phyloP scores from a whole-genome alignment of 140 eudicot species.

The Oenanthe javanica region DNA sequence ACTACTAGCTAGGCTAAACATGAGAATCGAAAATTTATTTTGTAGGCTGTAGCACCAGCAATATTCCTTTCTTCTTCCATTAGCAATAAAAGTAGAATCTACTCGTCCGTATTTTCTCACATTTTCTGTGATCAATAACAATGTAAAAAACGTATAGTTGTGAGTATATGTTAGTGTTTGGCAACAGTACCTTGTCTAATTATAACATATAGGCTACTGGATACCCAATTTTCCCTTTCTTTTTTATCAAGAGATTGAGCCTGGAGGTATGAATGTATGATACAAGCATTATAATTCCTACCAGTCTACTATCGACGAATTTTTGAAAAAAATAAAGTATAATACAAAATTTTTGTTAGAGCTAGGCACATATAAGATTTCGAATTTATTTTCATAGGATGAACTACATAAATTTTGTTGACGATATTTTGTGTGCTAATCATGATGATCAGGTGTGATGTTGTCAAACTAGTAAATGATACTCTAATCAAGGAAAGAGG shows the following conservation, averaged over 20 bases:
- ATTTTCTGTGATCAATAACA: background rate
- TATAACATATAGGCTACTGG: too few species aligned
- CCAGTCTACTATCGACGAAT: too few species aligned
- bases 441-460: constrained; percentile 48
- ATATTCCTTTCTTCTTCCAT: constrained; percentile 3
- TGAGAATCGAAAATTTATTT: background rate
- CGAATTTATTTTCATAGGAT: too few species aligned
- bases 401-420: background rate
- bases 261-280: too few species aligned
- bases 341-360: background rate
- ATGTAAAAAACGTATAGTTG: background rate
- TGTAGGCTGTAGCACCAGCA: background rate
- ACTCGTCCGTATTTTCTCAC: background rate
- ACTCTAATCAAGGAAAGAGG: constrained; percentile 57
- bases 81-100: too few species aligned
- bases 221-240: too few species aligned
- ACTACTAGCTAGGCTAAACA: background rate
- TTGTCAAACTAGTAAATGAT: constrained; percentile 46
- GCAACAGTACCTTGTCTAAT: too few species aligned
- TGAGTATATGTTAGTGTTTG: background rate
- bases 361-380: background rate
- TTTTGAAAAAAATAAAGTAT: too few species aligned
- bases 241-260: too few species aligned
- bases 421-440: background rate
- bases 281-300: too few species aligned